These are phyloP conservation scores for Calonectria pauciramosa DNA, from an alignment of 2,329 filamentous ascomycete genomes.

Conservation along the genomic window DNA sequence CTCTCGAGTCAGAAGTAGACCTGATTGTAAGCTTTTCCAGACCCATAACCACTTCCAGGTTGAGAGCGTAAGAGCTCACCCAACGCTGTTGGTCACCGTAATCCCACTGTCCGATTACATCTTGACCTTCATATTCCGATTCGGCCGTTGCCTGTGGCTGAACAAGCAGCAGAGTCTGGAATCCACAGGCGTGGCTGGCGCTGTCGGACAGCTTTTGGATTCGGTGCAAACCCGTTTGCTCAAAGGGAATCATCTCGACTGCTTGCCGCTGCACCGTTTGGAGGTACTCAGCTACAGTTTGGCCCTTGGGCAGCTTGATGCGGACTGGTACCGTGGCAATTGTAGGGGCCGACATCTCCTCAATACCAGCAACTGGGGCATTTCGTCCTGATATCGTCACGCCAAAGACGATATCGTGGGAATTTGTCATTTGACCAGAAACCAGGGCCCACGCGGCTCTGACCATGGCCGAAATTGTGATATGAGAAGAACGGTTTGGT, in stretches of 20 bases:
- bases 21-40: not conserved
- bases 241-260: constrained; percentile 25
- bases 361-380: constrained; percentile 33
- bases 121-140: not conserved
- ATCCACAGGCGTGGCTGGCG: not conserved
- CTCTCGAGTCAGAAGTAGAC: not conserved
- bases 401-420: constrained; percentile 35
- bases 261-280: constrained; percentile 41
- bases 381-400: constrained; percentile 35
- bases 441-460: constrained; percentile 37
- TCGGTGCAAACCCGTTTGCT: constrained; percentile 28
- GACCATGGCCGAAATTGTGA: constrained; percentile 27
- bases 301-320: constrained; percentile 41
- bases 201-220: not conserved
- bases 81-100: not conserved
- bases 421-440: constrained; percentile 21
- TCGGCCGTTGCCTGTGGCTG: not conserved
- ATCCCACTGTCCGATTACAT: not conserved
- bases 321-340: constrained; percentile 36
- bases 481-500: not conserved
- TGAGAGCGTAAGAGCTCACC: not conserved
- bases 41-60: not conserved
- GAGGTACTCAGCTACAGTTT: constrained; percentile 56
- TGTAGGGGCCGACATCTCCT: constrained; percentile 36
- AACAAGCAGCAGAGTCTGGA: constrained; percentile 24